Conservation (phyloP, 2,329 filamentous ascomycete species). For the Cephalotrichum gorgonifer region DNA sequence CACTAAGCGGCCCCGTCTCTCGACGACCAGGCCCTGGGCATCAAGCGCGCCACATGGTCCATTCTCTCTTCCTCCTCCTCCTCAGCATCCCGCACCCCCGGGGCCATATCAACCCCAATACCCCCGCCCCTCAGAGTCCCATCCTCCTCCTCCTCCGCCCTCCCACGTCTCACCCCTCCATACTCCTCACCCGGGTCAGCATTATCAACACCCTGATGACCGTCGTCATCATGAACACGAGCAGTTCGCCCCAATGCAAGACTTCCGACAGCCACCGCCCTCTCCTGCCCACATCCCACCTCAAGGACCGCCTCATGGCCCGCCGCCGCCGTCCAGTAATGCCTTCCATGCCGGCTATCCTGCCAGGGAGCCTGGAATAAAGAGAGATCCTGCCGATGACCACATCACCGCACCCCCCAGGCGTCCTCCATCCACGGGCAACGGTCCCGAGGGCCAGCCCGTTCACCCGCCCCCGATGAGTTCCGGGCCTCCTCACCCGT, state of each 20-base stretch:
- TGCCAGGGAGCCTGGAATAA: slow-evolving; percentile 41
- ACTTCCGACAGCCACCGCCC: slow-evolving; percentile 30
- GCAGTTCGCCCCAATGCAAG: slow-evolving; percentile 42
- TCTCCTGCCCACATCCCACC: slow-evolving; percentile 5
- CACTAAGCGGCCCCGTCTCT: slow-evolving; percentile 47
- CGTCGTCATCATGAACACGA: slow-evolving; percentile 49
- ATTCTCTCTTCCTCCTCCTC: slow-evolving; percentile 34
- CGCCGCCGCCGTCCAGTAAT: background rate
- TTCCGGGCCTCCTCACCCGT: slow-evolving; percentile 14
- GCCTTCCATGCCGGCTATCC: slow-evolving; percentile 14
- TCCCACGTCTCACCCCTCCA: slow-evolving; percentile 16
- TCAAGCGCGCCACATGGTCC: slow-evolving; percentile 34
- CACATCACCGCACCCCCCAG: slow-evolving; percentile 27
- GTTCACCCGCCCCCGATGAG: slow-evolving; percentile 17
- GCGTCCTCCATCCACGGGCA: slow-evolving; percentile 41
- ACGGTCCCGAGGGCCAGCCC: slow-evolving; percentile 21
- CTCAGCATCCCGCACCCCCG: slow-evolving; percentile 19
- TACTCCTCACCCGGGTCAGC: slow-evolving; percentile 17
- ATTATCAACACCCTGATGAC: slow-evolving; percentile 31
- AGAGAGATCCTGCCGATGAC: slow-evolving; percentile 45
- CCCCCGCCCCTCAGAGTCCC: slow-evolving; percentile 11
- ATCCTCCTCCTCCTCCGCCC: slow-evolving; percentile 8
- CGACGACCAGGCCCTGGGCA: slow-evolving; percentile 32
- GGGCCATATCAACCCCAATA: slow-evolving; percentile 24
- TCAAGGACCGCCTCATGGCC: background rate